Evolutionary conservation across 2,329 filamentous ascomycete species (phyloP).

Genomic region (Daldinia eschscholtzii): DNA sequence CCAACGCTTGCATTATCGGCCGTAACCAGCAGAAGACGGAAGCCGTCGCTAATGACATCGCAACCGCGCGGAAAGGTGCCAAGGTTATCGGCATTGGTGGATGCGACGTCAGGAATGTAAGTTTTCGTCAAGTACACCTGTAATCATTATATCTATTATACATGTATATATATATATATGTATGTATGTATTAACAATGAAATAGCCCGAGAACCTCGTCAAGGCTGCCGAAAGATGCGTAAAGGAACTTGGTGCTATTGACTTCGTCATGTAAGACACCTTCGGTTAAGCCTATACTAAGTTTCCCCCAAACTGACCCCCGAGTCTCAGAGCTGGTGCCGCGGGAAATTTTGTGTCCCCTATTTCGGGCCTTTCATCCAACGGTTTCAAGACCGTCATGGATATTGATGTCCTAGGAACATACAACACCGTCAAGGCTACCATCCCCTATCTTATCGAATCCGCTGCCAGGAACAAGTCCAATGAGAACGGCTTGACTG

Average conservation of each 20-base stretch:
- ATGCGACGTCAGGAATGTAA: conserved; percentile 79
- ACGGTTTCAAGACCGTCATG: conserved; percentile 95
- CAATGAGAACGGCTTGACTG: conserved; percentile 72
- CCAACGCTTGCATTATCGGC: conserved; percentile 93
- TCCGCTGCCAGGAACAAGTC: conserved; percentile 76
- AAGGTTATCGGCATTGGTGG: conserved; percentile 89
- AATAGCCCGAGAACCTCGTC: conserved; percentile 72
- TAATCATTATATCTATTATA: background rate
- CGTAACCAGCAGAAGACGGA: conserved; percentile 92
- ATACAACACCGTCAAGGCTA: conserved; percentile 95
- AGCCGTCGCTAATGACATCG: conserved; percentile 82
- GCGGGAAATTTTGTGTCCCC: conserved; percentile 96
- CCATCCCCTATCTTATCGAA: conserved; percentile 81
- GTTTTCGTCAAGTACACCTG: conserved; percentile 40
- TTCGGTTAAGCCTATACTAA: background rate
- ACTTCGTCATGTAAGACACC: conserved; percentile 85
- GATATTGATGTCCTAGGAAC: conserved; percentile 96
- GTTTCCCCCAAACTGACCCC: conserved; percentile 9
- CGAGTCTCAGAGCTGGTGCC: conserved; percentile 78
- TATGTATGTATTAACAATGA: conserved; percentile 3
- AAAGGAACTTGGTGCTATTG: conserved; percentile 86
- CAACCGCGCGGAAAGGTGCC: conserved; percentile 79
- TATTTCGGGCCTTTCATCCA: conserved; percentile 82
- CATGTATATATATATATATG: conserved; percentile 3
- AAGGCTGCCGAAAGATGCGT: conserved; percentile 83